Evolutionary conservation across 2,329 filamentous ascomycete genomes (phyloP).

Genomic region (Celoporthe dispersa): DNA sequence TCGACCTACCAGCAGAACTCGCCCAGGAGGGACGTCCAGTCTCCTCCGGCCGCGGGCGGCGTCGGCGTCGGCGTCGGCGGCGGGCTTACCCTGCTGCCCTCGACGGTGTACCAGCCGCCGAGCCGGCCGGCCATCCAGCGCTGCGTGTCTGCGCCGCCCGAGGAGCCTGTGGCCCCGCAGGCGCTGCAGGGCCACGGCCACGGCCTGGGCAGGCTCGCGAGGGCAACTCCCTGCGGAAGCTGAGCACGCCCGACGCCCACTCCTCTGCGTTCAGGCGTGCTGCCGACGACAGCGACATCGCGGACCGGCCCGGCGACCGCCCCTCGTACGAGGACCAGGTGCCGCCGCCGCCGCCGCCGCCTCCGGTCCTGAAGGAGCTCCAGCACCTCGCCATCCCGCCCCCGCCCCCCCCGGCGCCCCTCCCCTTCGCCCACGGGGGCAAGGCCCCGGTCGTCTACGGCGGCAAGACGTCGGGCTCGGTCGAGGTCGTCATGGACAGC

Average conservation of each 20-base stretch:
- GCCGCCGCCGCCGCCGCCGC: slow-evolving; percentile 58
- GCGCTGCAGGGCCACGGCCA: slow-evolving; percentile 35
- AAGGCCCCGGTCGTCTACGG: slow-evolving; percentile 45
- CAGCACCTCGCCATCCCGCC: slow-evolving; percentile 65
- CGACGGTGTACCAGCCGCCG: slow-evolving; percentile 64
- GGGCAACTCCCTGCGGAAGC: slow-evolving; percentile 42
- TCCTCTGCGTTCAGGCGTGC: slow-evolving; percentile 47
- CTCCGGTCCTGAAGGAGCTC: slow-evolving; percentile 64
- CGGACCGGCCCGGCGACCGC: slow-evolving; percentile 38
- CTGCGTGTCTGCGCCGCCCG: slow-evolving; percentile 65
- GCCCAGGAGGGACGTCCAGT: slow-evolving; percentile 36
- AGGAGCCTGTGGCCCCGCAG: slow-evolving; percentile 45
- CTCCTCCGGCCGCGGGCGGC: slow-evolving; percentile 2
- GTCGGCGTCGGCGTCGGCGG: background rate
- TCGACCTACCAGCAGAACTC: slow-evolving; percentile 42
- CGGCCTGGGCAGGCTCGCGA: slow-evolving; percentile 33
- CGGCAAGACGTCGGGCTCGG: slow-evolving; percentile 57
- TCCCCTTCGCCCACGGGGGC: slow-evolving; percentile 49
- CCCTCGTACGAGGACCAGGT: slow-evolving; percentile 56
- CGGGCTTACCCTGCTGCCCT: slow-evolving; percentile 56
- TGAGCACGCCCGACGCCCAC: slow-evolving; percentile 40
- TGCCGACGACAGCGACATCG: slow-evolving; percentile 38
- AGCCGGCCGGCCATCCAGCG: slow-evolving; percentile 54
- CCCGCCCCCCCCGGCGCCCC: slow-evolving; percentile 64
- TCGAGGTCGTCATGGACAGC: slow-evolving; percentile 70